Conservation (phyloP, 345 rosid species). For the Eucalyptus pauciflora region DNA sequence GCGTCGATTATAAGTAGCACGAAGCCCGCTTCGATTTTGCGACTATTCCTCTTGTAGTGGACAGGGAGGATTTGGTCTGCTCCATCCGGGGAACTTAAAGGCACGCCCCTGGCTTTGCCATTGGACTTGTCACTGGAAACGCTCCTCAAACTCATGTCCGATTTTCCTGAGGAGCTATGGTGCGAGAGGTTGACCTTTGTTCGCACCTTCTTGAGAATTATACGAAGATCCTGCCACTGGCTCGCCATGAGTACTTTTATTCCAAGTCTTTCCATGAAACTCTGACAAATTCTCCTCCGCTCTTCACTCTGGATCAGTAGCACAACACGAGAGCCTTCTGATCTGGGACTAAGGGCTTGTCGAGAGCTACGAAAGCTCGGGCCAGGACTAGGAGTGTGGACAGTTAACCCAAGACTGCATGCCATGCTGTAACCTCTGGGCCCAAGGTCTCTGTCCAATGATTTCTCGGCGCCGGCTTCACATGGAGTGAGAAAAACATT, state of each 20-base stretch:
- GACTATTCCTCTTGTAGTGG: not conserved
- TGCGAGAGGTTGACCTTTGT: slow-evolving; percentile 7
- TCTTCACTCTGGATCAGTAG: slow-evolving; percentile 39
- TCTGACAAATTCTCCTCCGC: slow-evolving; percentile 31
- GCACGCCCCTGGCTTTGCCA: slow-evolving; percentile 26
- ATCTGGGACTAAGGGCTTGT: slow-evolving; percentile 27
- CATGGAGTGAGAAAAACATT: slow-evolving; percentile 23
- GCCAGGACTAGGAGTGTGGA: not conserved
- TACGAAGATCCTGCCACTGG: slow-evolving; percentile 27
- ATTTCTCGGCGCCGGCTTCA: not conserved
- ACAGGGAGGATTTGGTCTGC: slow-evolving; percentile 13
- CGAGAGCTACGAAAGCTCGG: slow-evolving; percentile 15
- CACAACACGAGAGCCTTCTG: slow-evolving; percentile 50
- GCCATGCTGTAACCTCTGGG: not conserved
- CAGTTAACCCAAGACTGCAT: not conserved
- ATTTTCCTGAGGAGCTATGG: slow-evolving; percentile 23
- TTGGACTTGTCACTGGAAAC: slow-evolving; percentile 6
- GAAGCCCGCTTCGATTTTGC: slow-evolving; percentile 3
- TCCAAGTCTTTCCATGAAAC: slow-evolving; percentile 40
- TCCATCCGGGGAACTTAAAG: slow-evolving; percentile 42
- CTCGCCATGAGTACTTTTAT: slow-evolving; percentile 30
- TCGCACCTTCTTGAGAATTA: slow-evolving; percentile 17
- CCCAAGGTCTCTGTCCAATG: slow-evolving; percentile 10
- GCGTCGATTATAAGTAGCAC: slow-evolving; percentile 53
- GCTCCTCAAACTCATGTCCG: slow-evolving; percentile 18